Conservation (phyloP, 192 early-diverging fungal genomes). For the Chytriomyces sp. region DNA sequence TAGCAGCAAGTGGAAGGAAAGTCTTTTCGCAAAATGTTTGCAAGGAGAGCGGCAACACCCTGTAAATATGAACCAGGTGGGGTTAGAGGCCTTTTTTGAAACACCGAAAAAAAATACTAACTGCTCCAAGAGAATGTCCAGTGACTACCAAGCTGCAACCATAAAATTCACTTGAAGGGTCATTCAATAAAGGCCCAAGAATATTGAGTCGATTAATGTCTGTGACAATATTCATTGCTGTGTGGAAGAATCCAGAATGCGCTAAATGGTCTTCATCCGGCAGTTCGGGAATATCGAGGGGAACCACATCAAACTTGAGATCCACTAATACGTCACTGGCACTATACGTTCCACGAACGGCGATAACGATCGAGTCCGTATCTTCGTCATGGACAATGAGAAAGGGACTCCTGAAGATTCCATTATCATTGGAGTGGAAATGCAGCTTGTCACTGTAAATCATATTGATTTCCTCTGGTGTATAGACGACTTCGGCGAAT, state of each 20-base stretch:
- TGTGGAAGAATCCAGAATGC: slow-evolving; percentile 44
- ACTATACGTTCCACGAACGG: slow-evolving; percentile 52
- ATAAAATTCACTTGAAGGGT: slow-evolving; percentile 17
- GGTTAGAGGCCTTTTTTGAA: not conserved
- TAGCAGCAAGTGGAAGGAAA: slow-evolving; percentile 39
- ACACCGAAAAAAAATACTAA: not conserved
- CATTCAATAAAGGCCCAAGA: slow-evolving; percentile 29
- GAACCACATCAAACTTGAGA: slow-evolving; percentile 47
- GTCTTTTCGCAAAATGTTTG: slow-evolving; percentile 35
- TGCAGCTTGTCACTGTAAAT: slow-evolving; percentile 23
- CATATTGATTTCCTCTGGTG: slow-evolving; percentile 31
- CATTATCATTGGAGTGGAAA: slow-evolving; percentile 34
- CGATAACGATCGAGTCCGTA: slow-evolving; percentile 46
- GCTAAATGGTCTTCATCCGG: slow-evolving; percentile 34
- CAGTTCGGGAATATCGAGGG: slow-evolving; percentile 43
- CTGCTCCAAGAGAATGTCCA: slow-evolving; percentile 51
- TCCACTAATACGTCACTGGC: slow-evolving; percentile 49
- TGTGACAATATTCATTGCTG: slow-evolving; percentile 42
- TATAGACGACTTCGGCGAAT: slow-evolving; percentile 51
- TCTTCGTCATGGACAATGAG: slow-evolving; percentile 48
- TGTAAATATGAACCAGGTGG: not conserved
- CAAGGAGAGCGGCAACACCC: slow-evolving; percentile 45
- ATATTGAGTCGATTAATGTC: slow-evolving; percentile 35
- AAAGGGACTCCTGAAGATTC: slow-evolving; percentile 46
- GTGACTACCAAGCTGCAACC: slow-evolving; percentile 44